Percentiles rank a stretch among this genome's conserved stretches.
Conservation (phyloP, 805 yeast species). For the Suhomyces kilbournensis region DNA sequence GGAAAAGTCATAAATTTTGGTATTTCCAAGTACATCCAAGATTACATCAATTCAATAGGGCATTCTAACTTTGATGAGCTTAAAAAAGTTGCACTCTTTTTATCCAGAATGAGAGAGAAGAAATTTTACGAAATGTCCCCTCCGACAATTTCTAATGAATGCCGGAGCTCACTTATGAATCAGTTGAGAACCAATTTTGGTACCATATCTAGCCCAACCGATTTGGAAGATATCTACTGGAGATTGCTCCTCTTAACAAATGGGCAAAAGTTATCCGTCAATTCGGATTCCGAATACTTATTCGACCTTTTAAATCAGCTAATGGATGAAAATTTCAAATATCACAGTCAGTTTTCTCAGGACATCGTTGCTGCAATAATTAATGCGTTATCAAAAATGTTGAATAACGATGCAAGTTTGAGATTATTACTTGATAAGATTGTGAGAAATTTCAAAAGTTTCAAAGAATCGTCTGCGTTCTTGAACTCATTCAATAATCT, state of each 20-base stretch:
- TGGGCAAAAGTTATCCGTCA: constrained; percentile 21
- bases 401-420: constrained; percentile 17
- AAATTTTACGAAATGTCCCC: constrained; percentile 10
- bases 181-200: constrained; percentile 9
- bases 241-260: constrained; percentile 42
- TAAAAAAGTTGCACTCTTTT: constrained; percentile 29
- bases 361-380: constrained; percentile 45
- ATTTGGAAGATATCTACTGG: constrained; percentile 49
- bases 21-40: constrained; percentile 42
- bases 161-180: constrained; percentile 15
- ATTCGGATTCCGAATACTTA: constrained; percentile 16
- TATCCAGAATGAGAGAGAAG: constrained; percentile 12
- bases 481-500: constrained; percentile 32
- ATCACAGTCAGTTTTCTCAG: constrained; percentile 24
- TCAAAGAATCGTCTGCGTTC: constrained; percentile 35
- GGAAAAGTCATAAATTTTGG: constrained; percentile 49
- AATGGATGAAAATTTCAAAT: constrained; percentile 6
- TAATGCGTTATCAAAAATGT: constrained; percentile 25
- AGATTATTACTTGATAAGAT: constrained; percentile 11
- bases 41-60: constrained; percentile 38
- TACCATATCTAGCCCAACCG: constrained; percentile 3
- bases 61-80: constrained; percentile 14
- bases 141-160: constrained; percentile 29
- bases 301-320: constrained; percentile 13
- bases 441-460: constrained; percentile 17